Percentiles rank a stretch among this genome's conserved stretches.
Conservation (phyloP, 345 rosid species). For the Aquilaria sinensis region DNA sequence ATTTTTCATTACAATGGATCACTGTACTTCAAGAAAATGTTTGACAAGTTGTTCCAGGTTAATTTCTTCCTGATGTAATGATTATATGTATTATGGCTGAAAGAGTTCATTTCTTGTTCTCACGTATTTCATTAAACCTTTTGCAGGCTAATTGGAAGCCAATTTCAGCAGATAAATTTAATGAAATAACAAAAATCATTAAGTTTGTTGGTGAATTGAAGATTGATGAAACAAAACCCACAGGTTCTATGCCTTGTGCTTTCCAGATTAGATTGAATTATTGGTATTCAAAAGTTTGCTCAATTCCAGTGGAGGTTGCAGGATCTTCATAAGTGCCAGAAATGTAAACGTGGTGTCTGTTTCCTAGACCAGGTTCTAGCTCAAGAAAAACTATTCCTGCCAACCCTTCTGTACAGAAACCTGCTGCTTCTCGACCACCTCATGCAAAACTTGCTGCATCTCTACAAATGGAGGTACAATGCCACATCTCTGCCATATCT, state of each 20-base stretch:
- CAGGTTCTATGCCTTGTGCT: constrained; percentile 37
- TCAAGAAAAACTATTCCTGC: constrained; percentile 35
- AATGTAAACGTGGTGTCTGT: constrained; percentile 3
- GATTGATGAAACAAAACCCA: constrained; percentile 49
- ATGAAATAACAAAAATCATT: constrained; percentile 63
- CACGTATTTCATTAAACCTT: not conserved
- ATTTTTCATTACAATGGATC: constrained; percentile 79
- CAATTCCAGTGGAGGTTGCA: no score
- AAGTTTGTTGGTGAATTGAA: constrained; percentile 58
- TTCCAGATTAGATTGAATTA: no score
- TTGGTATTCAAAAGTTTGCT: no score
- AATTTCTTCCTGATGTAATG: constrained; percentile 5
- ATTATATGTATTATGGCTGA: not conserved
- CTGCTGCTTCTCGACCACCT: constrained; percentile 89
- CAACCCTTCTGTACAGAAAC: constrained; percentile 49
- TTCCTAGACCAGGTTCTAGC: constrained; percentile 56
- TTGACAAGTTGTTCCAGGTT: constrained; percentile 91
- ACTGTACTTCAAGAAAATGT: constrained; percentile 65
- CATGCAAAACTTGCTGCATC: constrained; percentile 79
- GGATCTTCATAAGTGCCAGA: no score
- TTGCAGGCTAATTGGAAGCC: constrained; percentile 90
- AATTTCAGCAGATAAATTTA: constrained; percentile 60
- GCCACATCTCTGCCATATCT: not conserved
- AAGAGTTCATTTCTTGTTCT: no score
- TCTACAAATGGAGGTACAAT: constrained; percentile 76